Conservation (phyloP, 306 rosid species). For the Rubus idaeus region DNA sequence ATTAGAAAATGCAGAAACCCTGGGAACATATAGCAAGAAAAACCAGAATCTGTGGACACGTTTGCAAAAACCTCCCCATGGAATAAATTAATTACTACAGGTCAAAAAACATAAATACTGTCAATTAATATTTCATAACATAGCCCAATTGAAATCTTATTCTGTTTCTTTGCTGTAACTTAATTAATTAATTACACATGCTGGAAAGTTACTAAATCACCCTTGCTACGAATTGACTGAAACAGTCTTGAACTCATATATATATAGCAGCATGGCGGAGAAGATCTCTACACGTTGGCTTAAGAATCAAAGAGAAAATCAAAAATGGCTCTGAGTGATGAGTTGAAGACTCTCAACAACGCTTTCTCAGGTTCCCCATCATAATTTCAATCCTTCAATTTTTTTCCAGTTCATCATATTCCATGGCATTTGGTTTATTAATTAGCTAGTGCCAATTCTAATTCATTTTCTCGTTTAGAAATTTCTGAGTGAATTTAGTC, state of each 20-base stretch:
- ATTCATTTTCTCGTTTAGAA: neutral
- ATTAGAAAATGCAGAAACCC: neutral
- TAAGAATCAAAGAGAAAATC: neutral
- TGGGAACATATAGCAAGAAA: neutral
- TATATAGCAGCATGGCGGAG: slow-evolving; percentile 12
- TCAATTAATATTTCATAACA: neutral
- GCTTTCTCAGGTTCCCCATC: slow-evolving; percentile 78
- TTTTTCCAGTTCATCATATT: neutral
- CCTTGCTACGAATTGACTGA: slow-evolving; percentile 33
- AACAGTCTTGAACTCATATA: slow-evolving; percentile 24
- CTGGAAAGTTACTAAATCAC: neutral
- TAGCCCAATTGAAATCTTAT: neutral
- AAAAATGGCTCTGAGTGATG: slow-evolving; percentile 56
- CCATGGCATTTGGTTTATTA: neutral
- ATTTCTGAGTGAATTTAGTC: neutral
- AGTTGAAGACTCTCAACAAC: slow-evolving; percentile 52
- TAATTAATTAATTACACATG: neutral
- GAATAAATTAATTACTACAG: neutral
- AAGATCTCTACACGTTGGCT: slow-evolving; percentile 10
- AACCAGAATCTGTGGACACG: no score
- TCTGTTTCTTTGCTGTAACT: neutral
- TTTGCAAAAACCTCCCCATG: neutral
- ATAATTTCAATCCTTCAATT: neutral
- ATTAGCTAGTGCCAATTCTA: neutral
- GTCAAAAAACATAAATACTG: neutral